These are phyloP conservation scores for Colletotrichum eremochloae DNA, from an alignment of 2,329 filamentous ascomycete genomes.

Conservation along the genomic window DNA sequence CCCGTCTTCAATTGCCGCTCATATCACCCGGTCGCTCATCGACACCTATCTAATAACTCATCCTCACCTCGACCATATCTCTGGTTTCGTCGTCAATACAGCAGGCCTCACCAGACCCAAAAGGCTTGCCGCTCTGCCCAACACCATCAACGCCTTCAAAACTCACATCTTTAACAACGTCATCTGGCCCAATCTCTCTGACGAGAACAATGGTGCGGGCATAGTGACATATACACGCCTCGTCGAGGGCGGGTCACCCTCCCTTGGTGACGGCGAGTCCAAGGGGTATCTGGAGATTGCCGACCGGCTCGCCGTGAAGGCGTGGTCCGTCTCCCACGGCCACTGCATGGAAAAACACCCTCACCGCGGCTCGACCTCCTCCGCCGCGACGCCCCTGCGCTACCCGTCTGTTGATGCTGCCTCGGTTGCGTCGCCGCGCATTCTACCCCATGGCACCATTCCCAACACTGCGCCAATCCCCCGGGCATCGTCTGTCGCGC, in stretches of 20 bases:
- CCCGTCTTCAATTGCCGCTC: slow-evolving; percentile 78
- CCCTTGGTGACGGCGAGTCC: slow-evolving; percentile 82
- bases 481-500: slow-evolving; percentile 27
- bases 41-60: slow-evolving; percentile 95
- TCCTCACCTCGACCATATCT: slow-evolving; percentile 95
- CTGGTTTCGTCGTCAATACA: slow-evolving; percentile 93
- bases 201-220: slow-evolving; percentile 95
- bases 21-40: slow-evolving; percentile 83
- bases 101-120: slow-evolving; percentile 88
- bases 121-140: slow-evolving; percentile 85
- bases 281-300: slow-evolving; percentile 90
- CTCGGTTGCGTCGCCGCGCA: slow-evolving; percentile 43
- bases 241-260: slow-evolving; percentile 88
- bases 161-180: slow-evolving; percentile 97
- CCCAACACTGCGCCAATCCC: background rate
- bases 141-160: slow-evolving; percentile 93
- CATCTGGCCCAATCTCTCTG: slow-evolving; percentile 97
- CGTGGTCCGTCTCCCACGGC: slow-evolving; percentile 90
- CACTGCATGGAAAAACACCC: slow-evolving; percentile 81
- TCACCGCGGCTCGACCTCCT: slow-evolving; percentile 67
- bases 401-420: slow-evolving; percentile 51
- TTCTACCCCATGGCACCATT: slow-evolving; percentile 30
- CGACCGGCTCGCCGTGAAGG: slow-evolving; percentile 89
- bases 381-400: slow-evolving; percentile 37
- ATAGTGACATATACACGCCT: slow-evolving; percentile 91